Conservation (phyloP, 2,329 filamentous ascomycete species). For the Endocalyx cinctus region DNA sequence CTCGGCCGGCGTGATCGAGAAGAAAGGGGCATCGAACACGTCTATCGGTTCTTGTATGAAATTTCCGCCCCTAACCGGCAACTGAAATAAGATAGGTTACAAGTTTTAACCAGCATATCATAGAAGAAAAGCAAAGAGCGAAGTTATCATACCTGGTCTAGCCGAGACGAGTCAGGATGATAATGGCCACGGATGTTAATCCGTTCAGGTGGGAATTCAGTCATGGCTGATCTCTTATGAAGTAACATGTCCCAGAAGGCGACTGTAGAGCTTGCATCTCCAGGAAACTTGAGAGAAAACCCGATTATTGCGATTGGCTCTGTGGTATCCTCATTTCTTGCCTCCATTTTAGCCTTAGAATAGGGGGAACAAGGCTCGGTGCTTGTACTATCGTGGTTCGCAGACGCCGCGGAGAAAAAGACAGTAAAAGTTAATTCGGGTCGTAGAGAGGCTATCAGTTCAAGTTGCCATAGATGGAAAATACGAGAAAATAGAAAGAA, state of each 20-base stretch:
- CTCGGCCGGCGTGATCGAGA: conserved; percentile 6
- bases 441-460: too few species aligned
- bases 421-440: too few species aligned
- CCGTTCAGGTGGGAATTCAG: conserved; percentile 7
- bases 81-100: too few species aligned
- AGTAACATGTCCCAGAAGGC: conserved; percentile 6
- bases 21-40: conserved; percentile 12
- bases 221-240: conserved; percentile 2
- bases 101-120: conserved; percentile 1
- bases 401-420: too few species aligned
- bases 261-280: background rate
- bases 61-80: conserved; percentile 5
- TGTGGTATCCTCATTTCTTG: too few species aligned
- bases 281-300: conserved; percentile 7
- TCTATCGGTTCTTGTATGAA: conserved; percentile 5
- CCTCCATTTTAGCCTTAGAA: too few species aligned
- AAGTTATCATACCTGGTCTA: background rate
- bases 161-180: conserved; percentile 4
- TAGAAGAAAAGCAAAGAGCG: conserved; percentile 1
- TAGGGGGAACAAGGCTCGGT: too few species aligned
- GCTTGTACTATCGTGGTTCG: too few species aligned
- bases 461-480: too few species aligned
- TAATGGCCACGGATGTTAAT: conserved; percentile 8
- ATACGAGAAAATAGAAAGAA: too few species aligned
- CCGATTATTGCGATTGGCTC: conserved; percentile 5